Evolutionary conservation across 106 monocot species (phyloP), one percentile per base, ranked within the genome.

Genomic region (Platanthera zijinensis): DNA sequence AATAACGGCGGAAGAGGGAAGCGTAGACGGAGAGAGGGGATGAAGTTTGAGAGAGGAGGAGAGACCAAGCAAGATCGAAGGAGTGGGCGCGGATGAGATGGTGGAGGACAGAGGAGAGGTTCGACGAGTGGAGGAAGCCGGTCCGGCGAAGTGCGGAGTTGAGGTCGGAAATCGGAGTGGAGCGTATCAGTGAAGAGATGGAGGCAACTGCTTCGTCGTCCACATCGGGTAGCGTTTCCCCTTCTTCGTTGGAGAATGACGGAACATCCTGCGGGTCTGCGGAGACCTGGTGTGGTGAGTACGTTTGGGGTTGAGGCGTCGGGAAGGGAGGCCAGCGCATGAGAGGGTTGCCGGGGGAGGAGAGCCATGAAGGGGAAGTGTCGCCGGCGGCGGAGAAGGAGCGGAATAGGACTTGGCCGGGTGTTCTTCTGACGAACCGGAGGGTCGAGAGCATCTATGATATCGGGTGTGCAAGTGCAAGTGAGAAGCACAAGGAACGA

Each of bases 1-100:
- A 59, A 51, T 95, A 95, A 53, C 88, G 90, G 76, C 92, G 71
- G 76, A 95, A 84, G 49, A 82, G 64, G 59, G 69, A 53, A 77
- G 83, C 88, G 57, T 85, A 72, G 22, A 74, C 17, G 73, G 80
- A 81, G 39, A 84, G 84, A 48, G 72, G 49, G 14, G 85, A 76
- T 45, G 74, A 25, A n/a, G 66, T 21, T 51, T 80, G 48, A 72
- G 74, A 66, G 57, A 88, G 80, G 83, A 91, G 77, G 70, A 87
- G 57, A 54, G 86, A 83, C 87, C 89, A 89, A 51, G 89, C 86
- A 49, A 80, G 30, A 74, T 67, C 71, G 73, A 92, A 87, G 74
- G 79, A 76, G 3, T 86, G 84, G 32, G 66, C 63, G 22, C 62
- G 75, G 49, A 80, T 74, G 47, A 89, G 89, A 39, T 57, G 68